phyloP scores from a whole-genome alignment of 2,329 filamentous ascomycete genomes.

The Phyllosticta citrichinensis region DNA sequence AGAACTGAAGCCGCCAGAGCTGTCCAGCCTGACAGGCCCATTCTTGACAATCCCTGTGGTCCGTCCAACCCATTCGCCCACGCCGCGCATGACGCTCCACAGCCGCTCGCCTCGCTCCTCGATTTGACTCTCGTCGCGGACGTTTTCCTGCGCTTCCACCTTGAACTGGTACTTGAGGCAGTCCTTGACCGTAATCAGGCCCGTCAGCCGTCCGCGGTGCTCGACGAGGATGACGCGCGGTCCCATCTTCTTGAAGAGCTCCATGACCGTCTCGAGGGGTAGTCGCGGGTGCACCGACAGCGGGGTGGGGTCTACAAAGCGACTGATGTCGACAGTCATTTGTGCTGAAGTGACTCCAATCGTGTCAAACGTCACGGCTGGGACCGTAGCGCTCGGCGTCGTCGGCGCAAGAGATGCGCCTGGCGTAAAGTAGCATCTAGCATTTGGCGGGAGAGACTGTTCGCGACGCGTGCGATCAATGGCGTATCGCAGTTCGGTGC shows the following conservation, averaged over 20 bases:
- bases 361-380: conserved; percentile 47
- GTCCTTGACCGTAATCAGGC: conserved; percentile 91
- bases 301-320: conserved; percentile 81
- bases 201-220: conserved; percentile 71
- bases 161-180: conserved; percentile 97
- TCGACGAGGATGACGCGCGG: conserved; percentile 89
- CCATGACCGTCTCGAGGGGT: conserved; percentile 94
- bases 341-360: conserved; percentile 47
- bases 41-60: neutral
- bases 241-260: conserved; percentile 95
- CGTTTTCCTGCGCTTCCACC: conserved; percentile 73
- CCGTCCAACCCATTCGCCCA: conserved; percentile 1
- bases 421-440: conserved; percentile 64
- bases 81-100: conserved; percentile 5
- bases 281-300: conserved; percentile 85
- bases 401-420: conserved; percentile 20
- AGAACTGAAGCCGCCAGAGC: neutral
- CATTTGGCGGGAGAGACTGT: conserved; percentile 52
- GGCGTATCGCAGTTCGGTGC: conserved; percentile 84
- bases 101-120: conserved; percentile 9
- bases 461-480: conserved; percentile 69
- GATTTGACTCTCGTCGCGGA: conserved; percentile 1
- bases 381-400: conserved; percentile 21
- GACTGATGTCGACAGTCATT: conserved; percentile 64
- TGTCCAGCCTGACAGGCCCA: neutral